Percentiles rank a stretch among this genome's conserved stretches.
Evolutionary conservation across 2,329 filamentous ascomycete species (phyloP).

Genomic region (Colletotrichum lindemuthianum): DNA sequence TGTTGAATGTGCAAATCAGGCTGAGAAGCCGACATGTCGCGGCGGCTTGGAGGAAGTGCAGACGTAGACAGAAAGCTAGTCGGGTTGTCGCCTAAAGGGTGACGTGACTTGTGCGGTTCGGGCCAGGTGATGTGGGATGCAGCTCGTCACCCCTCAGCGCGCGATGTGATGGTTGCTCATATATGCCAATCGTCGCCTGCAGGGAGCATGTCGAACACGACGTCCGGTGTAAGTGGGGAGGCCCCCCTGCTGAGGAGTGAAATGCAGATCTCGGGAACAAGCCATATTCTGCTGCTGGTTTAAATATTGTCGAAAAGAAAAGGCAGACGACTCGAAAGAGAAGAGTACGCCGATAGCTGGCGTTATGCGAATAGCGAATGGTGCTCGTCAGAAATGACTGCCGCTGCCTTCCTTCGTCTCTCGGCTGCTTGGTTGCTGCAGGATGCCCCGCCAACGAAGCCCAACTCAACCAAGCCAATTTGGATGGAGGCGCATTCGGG

Average conservation of each 20-base stretch:
- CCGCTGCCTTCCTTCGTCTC: conserved; percentile 26
- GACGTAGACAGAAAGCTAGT: too few species aligned
- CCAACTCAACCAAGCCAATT: conserved; percentile 16
- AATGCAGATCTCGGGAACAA: background rate
- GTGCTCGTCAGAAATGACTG: conserved; percentile 15
- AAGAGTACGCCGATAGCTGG: background rate
- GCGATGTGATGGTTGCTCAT: background rate
- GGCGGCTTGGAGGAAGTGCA: background rate
- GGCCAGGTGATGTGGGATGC: background rate
- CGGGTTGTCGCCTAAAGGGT: too few species aligned
- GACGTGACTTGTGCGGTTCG: background rate
- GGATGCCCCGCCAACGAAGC: conserved; percentile 31
- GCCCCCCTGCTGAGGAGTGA: background rate
- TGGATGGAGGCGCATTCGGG: conserved; percentile 18
- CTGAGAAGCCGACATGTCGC: too few species aligned
- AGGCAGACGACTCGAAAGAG: background rate
- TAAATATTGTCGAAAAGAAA: background rate
- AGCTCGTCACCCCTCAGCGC: conserved; percentile 4
- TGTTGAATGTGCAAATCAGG: too few species aligned
- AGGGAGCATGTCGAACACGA: background rate
- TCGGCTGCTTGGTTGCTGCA: conserved; percentile 21
- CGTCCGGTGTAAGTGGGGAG: conserved; percentile 23
- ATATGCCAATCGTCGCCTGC: conserved; percentile 1
- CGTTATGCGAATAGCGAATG: conserved; percentile 18
- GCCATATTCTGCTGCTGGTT: background rate